Conservation (phyloP, 306 rosid genomes). For the Astragalus membranaceus region DNA sequence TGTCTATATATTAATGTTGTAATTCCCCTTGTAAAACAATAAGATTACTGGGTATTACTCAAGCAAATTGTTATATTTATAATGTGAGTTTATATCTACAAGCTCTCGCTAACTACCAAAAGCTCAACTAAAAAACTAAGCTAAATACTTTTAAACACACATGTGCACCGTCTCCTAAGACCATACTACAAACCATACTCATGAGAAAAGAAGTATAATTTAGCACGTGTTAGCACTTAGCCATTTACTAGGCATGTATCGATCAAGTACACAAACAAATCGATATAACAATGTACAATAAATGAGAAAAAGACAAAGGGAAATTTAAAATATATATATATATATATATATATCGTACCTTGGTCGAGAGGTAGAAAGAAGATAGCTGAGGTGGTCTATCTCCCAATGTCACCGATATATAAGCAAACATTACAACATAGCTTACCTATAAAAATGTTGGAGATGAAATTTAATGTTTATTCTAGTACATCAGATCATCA, state of each 20-base stretch:
- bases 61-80: neutral
- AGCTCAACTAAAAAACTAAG: neutral
- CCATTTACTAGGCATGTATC: neutral
- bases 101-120: neutral
- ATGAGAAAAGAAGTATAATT: neutral
- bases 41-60: too few relatives aligned
- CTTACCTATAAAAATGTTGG: constrained; percentile 57
- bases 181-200: neutral
- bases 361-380: constrained; percentile 77
- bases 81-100: neutral
- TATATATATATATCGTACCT: constrained; percentile 49
- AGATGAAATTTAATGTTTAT: constrained; percentile 16
- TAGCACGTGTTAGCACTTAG: constrained; percentile 6
- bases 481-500: neutral
- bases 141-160: too few relatives aligned
- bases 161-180: neutral
- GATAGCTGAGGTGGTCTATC: constrained; percentile 50
- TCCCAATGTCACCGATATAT: constrained; percentile 86
- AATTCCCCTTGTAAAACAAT: too few relatives aligned
- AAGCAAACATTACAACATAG: constrained; percentile 94
- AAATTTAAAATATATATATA: constrained; percentile 7
- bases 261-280: neutral
- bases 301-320: neutral
- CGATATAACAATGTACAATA: neutral
- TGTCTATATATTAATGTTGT: too few relatives aligned